These are phyloP conservation scores for Hyphopichia buzzinii DNA, from an alignment of 1,139 yeast species.

Conservation along the genomic window DNA sequence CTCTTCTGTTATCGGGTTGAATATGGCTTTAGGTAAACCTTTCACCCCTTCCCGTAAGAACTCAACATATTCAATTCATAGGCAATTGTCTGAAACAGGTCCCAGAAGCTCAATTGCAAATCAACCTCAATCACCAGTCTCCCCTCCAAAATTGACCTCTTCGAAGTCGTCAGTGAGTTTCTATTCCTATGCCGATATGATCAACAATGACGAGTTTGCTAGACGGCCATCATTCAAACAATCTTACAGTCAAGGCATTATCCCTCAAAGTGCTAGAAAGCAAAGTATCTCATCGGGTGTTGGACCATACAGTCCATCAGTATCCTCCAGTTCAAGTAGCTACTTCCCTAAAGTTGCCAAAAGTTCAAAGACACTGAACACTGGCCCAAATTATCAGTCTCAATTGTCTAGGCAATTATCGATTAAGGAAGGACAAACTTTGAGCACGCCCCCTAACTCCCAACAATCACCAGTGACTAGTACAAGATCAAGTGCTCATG, in stretches of 20 bases:
- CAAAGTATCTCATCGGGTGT: constrained; percentile 2
- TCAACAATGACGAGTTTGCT: constrained; percentile 58
- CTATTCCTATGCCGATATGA: constrained; percentile 78
- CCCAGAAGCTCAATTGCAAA: not conserved
- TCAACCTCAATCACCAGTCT: constrained; percentile 20
- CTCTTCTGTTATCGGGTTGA: constrained; percentile 57
- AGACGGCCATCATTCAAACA: constrained; percentile 56
- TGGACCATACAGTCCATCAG: constrained; percentile 1
- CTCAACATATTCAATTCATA: constrained; percentile 34
- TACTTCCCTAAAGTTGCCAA: constrained; percentile 2
- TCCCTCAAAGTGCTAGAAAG: constrained; percentile 4
- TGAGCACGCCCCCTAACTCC: constrained; percentile 3
- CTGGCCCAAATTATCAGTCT: constrained; percentile 6
- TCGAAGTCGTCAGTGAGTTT: constrained; percentile 60
- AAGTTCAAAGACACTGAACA: not conserved
- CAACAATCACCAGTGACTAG: not conserved
- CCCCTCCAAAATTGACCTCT: constrained; percentile 39
- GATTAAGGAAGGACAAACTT: constrained; percentile 6
- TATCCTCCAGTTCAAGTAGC: not conserved
- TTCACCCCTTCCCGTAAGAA: constrained; percentile 41
- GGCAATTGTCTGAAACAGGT: constrained; percentile 10
- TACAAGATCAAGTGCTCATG: not conserved
- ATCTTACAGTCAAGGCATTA: constrained; percentile 15
- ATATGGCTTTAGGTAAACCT: constrained; percentile 58
- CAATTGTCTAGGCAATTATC: constrained; percentile 19